Evolutionary conservation across 331 rosid genomes (phyloP).

Genomic region (Cydonia oblonga): DNA sequence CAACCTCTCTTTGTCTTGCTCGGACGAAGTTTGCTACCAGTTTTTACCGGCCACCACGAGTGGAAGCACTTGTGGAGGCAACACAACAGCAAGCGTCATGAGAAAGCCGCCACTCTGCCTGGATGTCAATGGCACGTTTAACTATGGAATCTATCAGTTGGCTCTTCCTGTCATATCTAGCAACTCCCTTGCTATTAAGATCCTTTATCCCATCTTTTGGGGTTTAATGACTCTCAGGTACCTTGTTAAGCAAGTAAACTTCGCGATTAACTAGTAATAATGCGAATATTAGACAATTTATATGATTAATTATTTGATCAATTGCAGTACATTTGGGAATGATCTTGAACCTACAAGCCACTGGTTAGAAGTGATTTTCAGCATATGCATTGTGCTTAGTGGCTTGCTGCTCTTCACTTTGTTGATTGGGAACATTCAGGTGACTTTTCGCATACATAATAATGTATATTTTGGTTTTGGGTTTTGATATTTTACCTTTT

Average conservation of each 20-base stretch:
- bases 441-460: slow-evolving; percentile 2
- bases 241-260: background rate
- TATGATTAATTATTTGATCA: background rate
- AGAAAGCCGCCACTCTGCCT: slow-evolving; percentile 71
- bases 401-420: slow-evolving; percentile 87
- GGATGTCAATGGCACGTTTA: slow-evolving; percentile 68
- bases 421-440: slow-evolving; percentile 96
- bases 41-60: slow-evolving; percentile 12
- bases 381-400: slow-evolving; percentile 67
- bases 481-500: background rate
- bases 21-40: slow-evolving; percentile 75
- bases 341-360: slow-evolving; percentile 94
- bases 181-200: slow-evolving; percentile 71
- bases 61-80: slow-evolving; percentile 48
- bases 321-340: slow-evolving; percentile 87
- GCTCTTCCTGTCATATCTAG: slow-evolving; percentile 97
- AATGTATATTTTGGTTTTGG: background rate
- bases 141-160: slow-evolving; percentile 83
- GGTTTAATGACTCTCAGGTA: slow-evolving; percentile 97
- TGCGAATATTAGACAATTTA: no score
- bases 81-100: slow-evolving; percentile 26
- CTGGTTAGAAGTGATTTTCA: slow-evolving; percentile 93
- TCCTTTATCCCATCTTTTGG: slow-evolving; percentile 95
- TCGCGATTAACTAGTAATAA: background rate
- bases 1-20: slow-evolving; percentile 64